Base-by-base conservation (phyloP, 306 rosid species). In the Castanea sativa region DNA sequence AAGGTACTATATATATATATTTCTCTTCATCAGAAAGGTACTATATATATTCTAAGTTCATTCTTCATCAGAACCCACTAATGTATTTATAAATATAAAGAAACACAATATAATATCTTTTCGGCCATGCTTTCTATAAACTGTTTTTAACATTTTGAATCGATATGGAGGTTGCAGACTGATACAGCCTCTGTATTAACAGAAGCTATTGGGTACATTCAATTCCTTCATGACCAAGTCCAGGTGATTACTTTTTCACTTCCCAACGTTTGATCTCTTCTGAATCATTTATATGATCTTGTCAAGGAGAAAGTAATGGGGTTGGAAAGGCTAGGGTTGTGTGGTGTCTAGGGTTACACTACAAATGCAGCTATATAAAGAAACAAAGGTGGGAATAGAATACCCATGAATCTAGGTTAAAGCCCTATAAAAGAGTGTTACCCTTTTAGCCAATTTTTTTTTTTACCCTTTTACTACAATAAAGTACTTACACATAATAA, bases 191-290 rank as follows among this genome's bases (percentile, higher is more conserved):
- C 90, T 20, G 92, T 88, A 25, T 77, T 90, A 51, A 79, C 89
- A 21, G 94, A 90, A 86, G 86, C 94, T 53, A 88, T 88, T 78
- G 94, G 94, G 55, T 90, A 90, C 85, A 85, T 88, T 76, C 94
- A 85, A 59, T 88, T 90, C 80, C 94, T 88, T 75, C 92, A 85
- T 33, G 87, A 86, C 45, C 92, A 88, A 86, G 85, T 90, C 69
- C 89, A 90, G 90, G 94, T 88, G 55, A 69, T 3, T 2, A 10
- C 27, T 57, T 32, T 35, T 14, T 21, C 7, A 11, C 16, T 11
- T 53, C 32, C 59, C 4, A n/a, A 35, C 27, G 4, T 68, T 38
- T 25, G 19, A 4, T 78, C 18, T 18, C 41, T 14, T 6, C 75
- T 67, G n/a, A 41, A 55, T 32, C 49, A 41, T 74, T 33, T 14